A percentile compares a stretch with the other conserved stretches of the same genome.
These are phyloP conservation scores for Fraxinus paxiana DNA, from an alignment of 305 asterid genomes.

Conservation along the genomic window DNA sequence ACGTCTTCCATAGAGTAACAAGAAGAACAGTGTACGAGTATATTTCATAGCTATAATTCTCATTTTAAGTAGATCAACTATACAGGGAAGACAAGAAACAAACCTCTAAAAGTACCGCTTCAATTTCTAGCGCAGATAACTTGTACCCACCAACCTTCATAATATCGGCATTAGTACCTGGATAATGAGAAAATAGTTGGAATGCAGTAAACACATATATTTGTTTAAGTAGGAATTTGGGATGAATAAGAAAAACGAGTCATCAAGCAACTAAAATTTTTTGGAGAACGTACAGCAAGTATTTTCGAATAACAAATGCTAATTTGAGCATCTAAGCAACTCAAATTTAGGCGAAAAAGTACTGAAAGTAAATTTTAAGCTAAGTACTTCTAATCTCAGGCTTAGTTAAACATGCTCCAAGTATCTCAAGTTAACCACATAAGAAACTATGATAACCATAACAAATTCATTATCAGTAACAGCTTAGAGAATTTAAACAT, in stretches of 20 bases:
- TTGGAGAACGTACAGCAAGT: not conserved
- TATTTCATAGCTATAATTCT: not conserved
- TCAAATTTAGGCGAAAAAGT: not conserved
- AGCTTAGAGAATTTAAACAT: not conserved
- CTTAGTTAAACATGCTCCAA: not conserved
- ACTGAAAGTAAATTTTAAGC: not conserved
- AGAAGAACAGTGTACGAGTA: not conserved
- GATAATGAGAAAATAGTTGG: constrained; percentile 17
- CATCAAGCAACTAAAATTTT: not conserved
- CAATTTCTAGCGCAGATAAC: constrained; percentile 94
- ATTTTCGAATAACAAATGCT: not conserved
- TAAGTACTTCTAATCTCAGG: not conserved
- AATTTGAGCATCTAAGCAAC: not conserved
- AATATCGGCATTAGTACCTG: constrained; percentile 97
- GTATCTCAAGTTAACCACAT: not conserved
- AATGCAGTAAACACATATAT: not conserved
- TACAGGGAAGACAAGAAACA: constrained; percentile 19
- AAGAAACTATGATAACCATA: not conserved
- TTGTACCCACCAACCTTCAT: constrained; percentile 97
- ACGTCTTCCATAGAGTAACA: not conserved
- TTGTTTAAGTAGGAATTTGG: not conserved
- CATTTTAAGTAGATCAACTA: not conserved
- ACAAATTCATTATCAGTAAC: not conserved
- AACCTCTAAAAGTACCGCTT: constrained; percentile 93
- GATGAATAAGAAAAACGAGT: not conserved